Conservation (phyloP, 192 early-diverging fungal genomes). For the Entrophospora sp. region DNA sequence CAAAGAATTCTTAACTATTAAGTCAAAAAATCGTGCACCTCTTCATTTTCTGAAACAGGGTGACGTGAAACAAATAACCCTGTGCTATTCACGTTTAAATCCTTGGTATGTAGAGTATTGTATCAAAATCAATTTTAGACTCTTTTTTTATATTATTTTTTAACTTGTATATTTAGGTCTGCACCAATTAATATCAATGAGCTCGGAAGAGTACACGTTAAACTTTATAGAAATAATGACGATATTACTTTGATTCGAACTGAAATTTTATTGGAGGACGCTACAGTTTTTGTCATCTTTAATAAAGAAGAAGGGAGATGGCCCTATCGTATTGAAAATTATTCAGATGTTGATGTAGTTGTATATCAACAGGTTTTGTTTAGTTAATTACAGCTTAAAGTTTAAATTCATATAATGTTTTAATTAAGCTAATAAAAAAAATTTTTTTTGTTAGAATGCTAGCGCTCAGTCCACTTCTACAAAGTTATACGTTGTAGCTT, state of each 20-base stretch:
- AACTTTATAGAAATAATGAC: conserved; percentile 53
- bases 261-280: conserved; percentile 77
- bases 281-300: conserved; percentile 83
- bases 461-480: neutral
- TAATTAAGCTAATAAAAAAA: neutral
- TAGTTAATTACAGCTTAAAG: too few species aligned
- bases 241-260: conserved; percentile 66
- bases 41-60: conserved; percentile 60
- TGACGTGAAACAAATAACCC: conserved; percentile 54
- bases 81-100: conserved; percentile 56
- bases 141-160: too few species aligned
- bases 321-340: conserved; percentile 85
- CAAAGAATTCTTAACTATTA: conserved; percentile 34
- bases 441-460: neutral
- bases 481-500: conserved; percentile 41
- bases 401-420: neutral
- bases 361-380: conserved; percentile 68
- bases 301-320: conserved; percentile 68
- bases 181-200: conserved; percentile 81
- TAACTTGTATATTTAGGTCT: conserved; percentile 38
- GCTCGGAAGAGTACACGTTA: conserved; percentile 78
- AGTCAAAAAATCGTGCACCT: conserved; percentile 46
- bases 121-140: neutral
- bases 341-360: conserved; percentile 55
- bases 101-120: conserved; percentile 47